Evolutionary conservation across 495 filamentous ascomycete species (phyloP).

Genomic region (Penicillium simplicissimum): DNA sequence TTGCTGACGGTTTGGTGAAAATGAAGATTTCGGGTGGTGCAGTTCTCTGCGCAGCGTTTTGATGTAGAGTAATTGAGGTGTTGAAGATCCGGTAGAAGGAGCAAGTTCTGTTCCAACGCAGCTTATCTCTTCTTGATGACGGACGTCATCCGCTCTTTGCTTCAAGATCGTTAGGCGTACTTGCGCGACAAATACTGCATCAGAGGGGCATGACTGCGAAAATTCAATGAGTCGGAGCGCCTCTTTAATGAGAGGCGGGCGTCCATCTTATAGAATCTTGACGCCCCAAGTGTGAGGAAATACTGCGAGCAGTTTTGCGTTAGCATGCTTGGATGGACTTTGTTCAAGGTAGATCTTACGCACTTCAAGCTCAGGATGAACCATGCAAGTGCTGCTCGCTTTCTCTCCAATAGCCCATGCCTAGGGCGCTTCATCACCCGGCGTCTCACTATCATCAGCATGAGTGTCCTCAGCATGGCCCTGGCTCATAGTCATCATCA

Average conservation of each 20-base stretch:
- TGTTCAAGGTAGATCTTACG: constrained; percentile 1
- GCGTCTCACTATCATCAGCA: too few species aligned
- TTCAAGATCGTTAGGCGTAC: constrained; percentile 30
- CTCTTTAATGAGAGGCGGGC: constrained; percentile 31
- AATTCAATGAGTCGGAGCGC: constrained; percentile 24
- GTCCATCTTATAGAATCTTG: constrained; percentile 32
- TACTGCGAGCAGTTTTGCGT: constrained; percentile 19
- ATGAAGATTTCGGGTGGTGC: constrained; percentile 23
- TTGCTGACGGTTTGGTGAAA: constrained; percentile 3
- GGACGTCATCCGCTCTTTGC: constrained; percentile 26
- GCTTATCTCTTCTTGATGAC: constrained; percentile 28
- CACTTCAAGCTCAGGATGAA: constrained; percentile 36
- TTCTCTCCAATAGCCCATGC: constrained; percentile 27
- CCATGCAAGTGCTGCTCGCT: constrained; percentile 31
- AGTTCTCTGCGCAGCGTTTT: constrained; percentile 28
- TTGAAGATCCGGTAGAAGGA: constrained; percentile 7
- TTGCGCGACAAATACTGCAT: constrained; percentile 30
- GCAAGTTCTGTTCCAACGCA: constrained; percentile 10
- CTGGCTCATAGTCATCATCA: constrained; percentile 30
- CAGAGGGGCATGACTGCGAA: constrained; percentile 14
- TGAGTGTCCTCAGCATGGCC: constrained; percentile 21
- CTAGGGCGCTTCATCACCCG: constrained; percentile 13
- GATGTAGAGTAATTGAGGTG: constrained; percentile 28
- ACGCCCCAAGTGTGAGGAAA: constrained; percentile 31
- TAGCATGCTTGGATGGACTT: constrained; percentile 1